Conservation (phyloP, 257 asterid species). For the Solanum commersonii region DNA sequence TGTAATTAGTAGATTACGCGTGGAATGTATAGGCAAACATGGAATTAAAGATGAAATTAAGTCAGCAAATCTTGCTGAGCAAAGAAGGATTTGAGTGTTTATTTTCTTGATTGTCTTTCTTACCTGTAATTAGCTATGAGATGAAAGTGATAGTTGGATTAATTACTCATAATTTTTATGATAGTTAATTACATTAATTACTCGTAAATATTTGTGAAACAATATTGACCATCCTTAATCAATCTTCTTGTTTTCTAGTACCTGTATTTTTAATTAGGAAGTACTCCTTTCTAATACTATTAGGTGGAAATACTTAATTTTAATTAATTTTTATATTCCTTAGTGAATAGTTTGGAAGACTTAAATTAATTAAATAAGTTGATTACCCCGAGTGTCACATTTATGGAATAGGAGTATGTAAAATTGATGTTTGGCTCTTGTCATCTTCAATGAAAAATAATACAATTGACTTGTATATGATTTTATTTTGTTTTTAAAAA, state of each 20-base stretch:
- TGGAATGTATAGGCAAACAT: neutral
- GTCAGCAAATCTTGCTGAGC: slow-evolving; percentile 22
- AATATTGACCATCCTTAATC: neutral
- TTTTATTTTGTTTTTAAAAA: neutral
- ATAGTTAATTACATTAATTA: slow-evolving; percentile 24
- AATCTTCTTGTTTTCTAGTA: slow-evolving; percentile 1
- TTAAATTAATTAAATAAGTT: neutral
- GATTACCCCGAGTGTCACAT: neutral
- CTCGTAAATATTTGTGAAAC: neutral
- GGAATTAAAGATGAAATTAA: neutral
- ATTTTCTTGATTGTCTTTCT: slow-evolving; percentile 10
- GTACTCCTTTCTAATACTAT: neutral
- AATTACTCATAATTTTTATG: slow-evolving; percentile 18
- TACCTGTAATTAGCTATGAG: slow-evolving; percentile 5
- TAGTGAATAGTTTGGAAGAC: neutral
- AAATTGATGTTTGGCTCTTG: neutral
- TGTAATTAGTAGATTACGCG: neutral
- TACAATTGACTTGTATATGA: neutral
- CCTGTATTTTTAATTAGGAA: neutral
- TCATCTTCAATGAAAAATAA: neutral
- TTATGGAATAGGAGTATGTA: neutral
- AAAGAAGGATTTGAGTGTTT: slow-evolving; percentile 19
- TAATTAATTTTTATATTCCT: neutral
- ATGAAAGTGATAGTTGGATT: slow-evolving; percentile 49
- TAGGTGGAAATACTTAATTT: neutral